Conservation (phyloP, 768 basidiomycete species). For the Termitomyces sp. region DNA sequence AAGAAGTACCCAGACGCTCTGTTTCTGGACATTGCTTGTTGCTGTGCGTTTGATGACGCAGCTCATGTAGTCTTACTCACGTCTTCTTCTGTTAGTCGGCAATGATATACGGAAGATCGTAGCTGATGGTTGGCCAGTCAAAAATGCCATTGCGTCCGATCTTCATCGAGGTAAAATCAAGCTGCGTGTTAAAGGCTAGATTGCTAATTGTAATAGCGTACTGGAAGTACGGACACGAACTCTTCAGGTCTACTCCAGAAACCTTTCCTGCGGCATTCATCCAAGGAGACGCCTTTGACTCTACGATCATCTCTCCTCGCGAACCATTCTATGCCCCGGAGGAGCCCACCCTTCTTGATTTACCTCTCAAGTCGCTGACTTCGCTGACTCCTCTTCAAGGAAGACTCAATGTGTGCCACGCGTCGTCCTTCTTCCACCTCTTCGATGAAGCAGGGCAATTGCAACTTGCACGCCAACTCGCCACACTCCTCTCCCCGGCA, state of each 20-base stretch:
- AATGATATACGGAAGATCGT: constrained; percentile 22
- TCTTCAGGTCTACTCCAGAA: constrained; percentile 50
- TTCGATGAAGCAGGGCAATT: constrained; percentile 38
- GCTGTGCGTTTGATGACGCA: constrained; percentile 16
- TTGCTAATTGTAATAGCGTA: constrained; percentile 37
- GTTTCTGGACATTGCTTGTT: constrained; percentile 24
- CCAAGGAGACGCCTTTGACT: constrained; percentile 50
- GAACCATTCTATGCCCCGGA: constrained; percentile 17
- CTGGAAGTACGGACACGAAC: constrained; percentile 59
- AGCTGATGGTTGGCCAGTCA: constrained; percentile 20
- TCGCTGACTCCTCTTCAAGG: constrained; percentile 33
- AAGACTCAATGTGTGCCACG: constrained; percentile 43
- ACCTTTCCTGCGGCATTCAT: constrained; percentile 55
- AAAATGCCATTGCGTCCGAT: constrained; percentile 20
- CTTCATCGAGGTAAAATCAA: constrained; percentile 16
- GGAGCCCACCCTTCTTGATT: constrained; percentile 12
- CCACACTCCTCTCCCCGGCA: constrained; percentile 34
- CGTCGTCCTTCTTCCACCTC: constrained; percentile 50
- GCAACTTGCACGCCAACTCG: constrained; percentile 36
- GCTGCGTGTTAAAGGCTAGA: constrained; percentile 28
- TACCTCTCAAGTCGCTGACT: constrained; percentile 17
- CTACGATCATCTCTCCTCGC: constrained; percentile 32
- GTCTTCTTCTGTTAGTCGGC: constrained; percentile 13
- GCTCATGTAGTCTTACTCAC: background rate
- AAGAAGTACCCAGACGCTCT: constrained; percentile 16